phyloP scores from a whole-genome alignment of 1,284 basidiomycete genomes.

The Stereum hirsutum region DNA sequence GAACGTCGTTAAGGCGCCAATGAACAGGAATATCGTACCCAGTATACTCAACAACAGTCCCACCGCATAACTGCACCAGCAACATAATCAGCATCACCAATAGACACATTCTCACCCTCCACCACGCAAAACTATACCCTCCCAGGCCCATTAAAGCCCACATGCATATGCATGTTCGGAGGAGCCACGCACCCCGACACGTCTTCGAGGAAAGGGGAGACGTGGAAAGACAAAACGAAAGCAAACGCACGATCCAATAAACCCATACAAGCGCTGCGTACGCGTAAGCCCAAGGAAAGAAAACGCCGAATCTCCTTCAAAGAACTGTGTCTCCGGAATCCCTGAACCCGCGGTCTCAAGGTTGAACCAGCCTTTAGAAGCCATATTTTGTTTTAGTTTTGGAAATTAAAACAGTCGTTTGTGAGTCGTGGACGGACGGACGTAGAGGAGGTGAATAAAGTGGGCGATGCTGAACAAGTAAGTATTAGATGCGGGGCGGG shows the following conservation, averaged over 20 bases:
- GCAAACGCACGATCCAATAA: slow-evolving; percentile 65
- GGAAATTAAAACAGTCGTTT: background rate
- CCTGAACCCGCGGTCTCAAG: slow-evolving; percentile 50
- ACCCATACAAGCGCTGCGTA: slow-evolving; percentile 78
- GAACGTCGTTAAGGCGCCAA: slow-evolving; percentile 67
- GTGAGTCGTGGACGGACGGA: background rate
- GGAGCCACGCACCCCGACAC: too few species aligned
- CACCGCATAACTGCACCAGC: slow-evolving; percentile 41
- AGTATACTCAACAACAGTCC: slow-evolving; percentile 79
- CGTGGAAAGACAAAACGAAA: background rate
- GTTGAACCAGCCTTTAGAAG: slow-evolving; percentile 55
- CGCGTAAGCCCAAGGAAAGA: slow-evolving; percentile 67
- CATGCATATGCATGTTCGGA: too few species aligned
- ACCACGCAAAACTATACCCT: background rate
- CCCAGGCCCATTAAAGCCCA: background rate
- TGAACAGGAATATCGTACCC: slow-evolving; percentile 71
- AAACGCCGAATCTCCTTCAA: slow-evolving; percentile 81
- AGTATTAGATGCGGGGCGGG: background rate
- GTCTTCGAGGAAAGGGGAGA: background rate
- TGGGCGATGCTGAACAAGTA: background rate
- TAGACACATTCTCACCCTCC: too few species aligned
- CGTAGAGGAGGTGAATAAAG: background rate
- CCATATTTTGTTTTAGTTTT: slow-evolving; percentile 4
- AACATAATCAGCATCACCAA: background rate
- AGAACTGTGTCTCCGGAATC: slow-evolving; percentile 67